Percentiles rank a stretch among this genome's conserved stretches.
Conservation (phyloP, 2,329 filamentous ascomycete genomes). For the Gliomastix tumulicola region DNA sequence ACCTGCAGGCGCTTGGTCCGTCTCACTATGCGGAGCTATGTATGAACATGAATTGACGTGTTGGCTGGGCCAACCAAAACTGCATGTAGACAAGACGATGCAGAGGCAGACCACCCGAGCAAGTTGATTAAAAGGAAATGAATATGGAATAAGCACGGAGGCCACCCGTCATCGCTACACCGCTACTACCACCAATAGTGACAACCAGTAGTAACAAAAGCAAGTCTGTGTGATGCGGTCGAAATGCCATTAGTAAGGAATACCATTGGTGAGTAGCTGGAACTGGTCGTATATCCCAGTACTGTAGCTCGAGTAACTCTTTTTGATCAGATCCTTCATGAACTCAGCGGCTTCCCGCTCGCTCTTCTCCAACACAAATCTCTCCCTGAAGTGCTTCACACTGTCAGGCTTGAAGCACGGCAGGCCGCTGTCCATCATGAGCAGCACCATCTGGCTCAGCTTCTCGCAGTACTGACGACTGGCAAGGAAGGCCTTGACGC, state of each 20-base stretch:
- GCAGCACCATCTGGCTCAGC: slow-evolving; percentile 77
- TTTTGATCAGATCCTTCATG: slow-evolving; percentile 82
- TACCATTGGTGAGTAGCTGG: slow-evolving; percentile 93
- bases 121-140: too few species aligned
- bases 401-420: slow-evolving; percentile 98
- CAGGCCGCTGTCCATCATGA: slow-evolving; percentile 94
- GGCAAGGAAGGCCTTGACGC: slow-evolving; percentile 90
- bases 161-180: too few species aligned
- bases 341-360: slow-evolving; percentile 93
- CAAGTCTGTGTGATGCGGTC: too few species aligned
- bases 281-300: slow-evolving; percentile 98
- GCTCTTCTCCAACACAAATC: slow-evolving; percentile 86
- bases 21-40: too few species aligned
- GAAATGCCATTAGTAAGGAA: slow-evolving; percentile 65
- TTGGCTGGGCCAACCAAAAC: too few species aligned
- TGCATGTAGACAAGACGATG: too few species aligned
- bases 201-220: too few species aligned
- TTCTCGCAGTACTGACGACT: slow-evolving; percentile 81
- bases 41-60: too few species aligned
- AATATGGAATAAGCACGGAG: too few species aligned
- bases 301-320: slow-evolving; percentile 83
- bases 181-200: too few species aligned
- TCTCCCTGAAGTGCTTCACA: slow-evolving; percentile 82
- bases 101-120: too few species aligned
- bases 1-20: too few species aligned